phyloP scores from a whole-genome alignment of 345 rosid genomes.

The Populus ilicifolia region DNA sequence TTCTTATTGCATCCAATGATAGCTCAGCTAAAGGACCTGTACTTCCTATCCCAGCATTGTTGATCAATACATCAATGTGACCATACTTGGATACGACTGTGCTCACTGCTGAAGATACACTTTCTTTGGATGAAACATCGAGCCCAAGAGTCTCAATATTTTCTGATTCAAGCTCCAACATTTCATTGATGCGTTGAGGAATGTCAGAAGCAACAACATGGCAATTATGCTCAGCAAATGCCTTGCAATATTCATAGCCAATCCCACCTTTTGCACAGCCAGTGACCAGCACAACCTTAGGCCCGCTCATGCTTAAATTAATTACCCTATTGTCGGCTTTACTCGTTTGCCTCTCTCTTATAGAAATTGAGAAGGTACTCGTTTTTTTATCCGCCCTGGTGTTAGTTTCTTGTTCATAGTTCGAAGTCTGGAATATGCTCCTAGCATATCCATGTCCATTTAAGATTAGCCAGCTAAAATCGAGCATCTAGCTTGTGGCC shows the following conservation, averaged over 20 bases:
- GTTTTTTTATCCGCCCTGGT: neutral
- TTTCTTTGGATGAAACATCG: constrained; percentile 51
- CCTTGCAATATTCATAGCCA: constrained; percentile 63
- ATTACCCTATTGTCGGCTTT: neutral
- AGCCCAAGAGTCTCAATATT: constrained; percentile 36
- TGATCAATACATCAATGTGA: constrained; percentile 45
- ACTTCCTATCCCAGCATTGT: constrained; percentile 58
- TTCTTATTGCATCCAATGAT: constrained; percentile 34
- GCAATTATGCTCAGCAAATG: constrained; percentile 50
- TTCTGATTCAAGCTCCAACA: constrained; percentile 35
- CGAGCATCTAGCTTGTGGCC: neutral
- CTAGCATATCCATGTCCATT: constrained; percentile 25
- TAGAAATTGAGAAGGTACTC: neutral
- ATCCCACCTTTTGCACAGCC: constrained; percentile 71
- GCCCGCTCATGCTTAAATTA: constrained; percentile 25
- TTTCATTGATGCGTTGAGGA: constrained; percentile 35
- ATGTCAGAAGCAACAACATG: constrained; percentile 51
- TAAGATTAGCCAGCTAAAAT: constrained; percentile 20
- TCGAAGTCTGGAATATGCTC: constrained; percentile 13
- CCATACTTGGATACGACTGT: constrained; percentile 38
- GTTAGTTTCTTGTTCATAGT: constrained; percentile 11
- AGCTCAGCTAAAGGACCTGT: constrained; percentile 57
- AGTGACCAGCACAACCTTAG: constrained; percentile 52
- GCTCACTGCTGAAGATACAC: constrained; percentile 36
- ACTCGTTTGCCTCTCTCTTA: neutral